Base-by-base conservation (phyloP, 768 basidiomycete genomes). In the Clavaria fumosa region DNA sequence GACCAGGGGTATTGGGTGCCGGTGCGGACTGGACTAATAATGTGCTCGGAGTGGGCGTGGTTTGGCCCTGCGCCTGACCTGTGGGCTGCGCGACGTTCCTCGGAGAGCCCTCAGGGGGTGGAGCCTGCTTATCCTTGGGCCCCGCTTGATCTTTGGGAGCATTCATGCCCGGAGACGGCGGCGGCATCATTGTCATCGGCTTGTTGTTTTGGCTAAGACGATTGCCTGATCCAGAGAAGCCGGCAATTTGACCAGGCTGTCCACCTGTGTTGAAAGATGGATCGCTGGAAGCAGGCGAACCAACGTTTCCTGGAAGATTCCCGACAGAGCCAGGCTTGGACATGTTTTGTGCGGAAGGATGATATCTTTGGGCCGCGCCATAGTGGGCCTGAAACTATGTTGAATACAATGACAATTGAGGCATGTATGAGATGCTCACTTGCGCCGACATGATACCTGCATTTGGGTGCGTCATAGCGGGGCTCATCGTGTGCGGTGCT, bases 131-230 rank as follows among this genome's bases (percentile, higher is more conserved):
- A 48, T 41, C 33, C 52, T 53, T 33, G 12, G 23, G 11, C 11
- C 31, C 36, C 2, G 36, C 19, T 49, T 34, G 48, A 42, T 57
- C 57, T 38, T 57, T 54, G 7, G 46, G 42, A n/a, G 49, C 46
- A 7, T 47, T 50, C 21, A 59, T 59, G 1, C 60, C 63, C 27
- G 73, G 69, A 4, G 71, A 71, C 4, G 70, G 67, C 7, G 67
- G 71, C 0, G 70, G 70, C 53, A 63, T 59, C 67, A 69, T 71
- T 11, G 50, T 53, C 58, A 61, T 64, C 1, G 59, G 50, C 34
- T 53, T 51, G 33, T n/a, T n/a, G n/a, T 50, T 55, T 45, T 50
- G 60, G 18, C 43, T 57, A 39, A 54, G 54, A 42, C 56, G 55
- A 49, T 15, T 57, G 36, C 39, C 59, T n/a, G n/a, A n/a, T n/a